Base-by-base conservation (phyloP, 2,329 filamentous ascomycete genomes). In the Nothomitra cinnamomea region DNA sequence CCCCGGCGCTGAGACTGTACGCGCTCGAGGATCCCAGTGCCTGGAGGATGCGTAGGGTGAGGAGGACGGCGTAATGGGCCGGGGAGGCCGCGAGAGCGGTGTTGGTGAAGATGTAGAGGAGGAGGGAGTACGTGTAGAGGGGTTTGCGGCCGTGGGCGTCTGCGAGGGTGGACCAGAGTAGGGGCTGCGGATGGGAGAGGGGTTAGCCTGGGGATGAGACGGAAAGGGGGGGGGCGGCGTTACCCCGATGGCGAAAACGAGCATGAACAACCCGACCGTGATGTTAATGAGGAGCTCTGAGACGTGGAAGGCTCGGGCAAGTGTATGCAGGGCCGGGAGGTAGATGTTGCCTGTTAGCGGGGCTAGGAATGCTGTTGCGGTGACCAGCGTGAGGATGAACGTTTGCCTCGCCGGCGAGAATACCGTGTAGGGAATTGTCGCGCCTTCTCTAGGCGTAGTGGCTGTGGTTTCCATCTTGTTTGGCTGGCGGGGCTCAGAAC, bases 291-390 rank as follows among this genome's bases (percentile, higher is more conserved):
- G 63, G 4, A 65, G 64, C 24, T 60, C 59, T 6, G 62, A 64
- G 4, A 62, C 62, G 6, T 65, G 57, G 55, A 72, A 71, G 1
- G 57, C 54, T 13, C 64, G 49, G 52, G 67, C 64, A 15, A 72
- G 60, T 17, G 65, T 56, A 1, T 63, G 65, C 24, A 72, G 61
- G 19, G 66, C 63, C 0, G 70, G 70, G 1, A 72, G 59, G 58
- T 72, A 72, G 32, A 72, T 66, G n/a, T 65, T 66, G 28, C 69
- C 70, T n/a, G 66, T 66, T 17, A 72, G 55, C 7, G 70, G 70
- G 0, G 66, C 70, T 42, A 72, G 65, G 59, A 70, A 68, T 2
- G 68, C 70, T 1, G 67, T 69, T 3, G 64, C 58, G 1, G 68
- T 70, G 48, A 70, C 66, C 22, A 70, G 58, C 21, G 54, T 57